Percentiles rank a stretch among this genome's conserved stretches.
Evolutionary conservation across 805 yeast species (phyloP).

Genomic region (Clavispora vitiphila): DNA sequence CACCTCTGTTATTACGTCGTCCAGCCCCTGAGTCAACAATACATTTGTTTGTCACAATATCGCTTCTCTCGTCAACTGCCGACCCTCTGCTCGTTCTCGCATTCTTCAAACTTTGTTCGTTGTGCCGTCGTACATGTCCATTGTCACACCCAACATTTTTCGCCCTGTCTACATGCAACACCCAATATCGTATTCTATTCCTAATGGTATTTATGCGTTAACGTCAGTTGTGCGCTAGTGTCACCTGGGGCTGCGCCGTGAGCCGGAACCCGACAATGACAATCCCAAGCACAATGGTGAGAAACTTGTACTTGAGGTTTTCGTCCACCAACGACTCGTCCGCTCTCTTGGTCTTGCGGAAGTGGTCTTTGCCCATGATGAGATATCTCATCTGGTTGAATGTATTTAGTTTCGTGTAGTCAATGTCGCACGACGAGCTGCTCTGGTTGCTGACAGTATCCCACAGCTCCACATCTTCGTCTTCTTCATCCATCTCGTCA

Average conservation of each 20-base stretch:
- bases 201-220: neutral
- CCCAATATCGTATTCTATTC: neutral
- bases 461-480: conserved; percentile 15
- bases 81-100: no score
- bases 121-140: no score
- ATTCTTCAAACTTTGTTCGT: no score
- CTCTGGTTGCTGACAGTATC: conserved; percentile 10
- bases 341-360: conserved; percentile 14
- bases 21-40: no score
- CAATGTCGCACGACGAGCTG: conserved; percentile 12
- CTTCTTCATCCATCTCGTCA: conserved; percentile 12
- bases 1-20: no score
- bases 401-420: conserved; percentile 23
- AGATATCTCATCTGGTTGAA: conserved; percentile 32
- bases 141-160: no score
- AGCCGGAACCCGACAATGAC: conserved; percentile 35
- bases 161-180: neutral
- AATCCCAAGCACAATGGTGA: conserved; percentile 39
- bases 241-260: conserved; percentile 20
- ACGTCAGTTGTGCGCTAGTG: conserved; percentile 3
- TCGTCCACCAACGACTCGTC: conserved; percentile 33
- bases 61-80: no score
- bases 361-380: conserved; percentile 24
- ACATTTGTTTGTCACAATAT: no score
- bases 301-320: conserved; percentile 36